phyloP scores from a whole-genome alignment of 371 early-diverging fungal genomes.

The Sporodiniella umbellata region DNA sequence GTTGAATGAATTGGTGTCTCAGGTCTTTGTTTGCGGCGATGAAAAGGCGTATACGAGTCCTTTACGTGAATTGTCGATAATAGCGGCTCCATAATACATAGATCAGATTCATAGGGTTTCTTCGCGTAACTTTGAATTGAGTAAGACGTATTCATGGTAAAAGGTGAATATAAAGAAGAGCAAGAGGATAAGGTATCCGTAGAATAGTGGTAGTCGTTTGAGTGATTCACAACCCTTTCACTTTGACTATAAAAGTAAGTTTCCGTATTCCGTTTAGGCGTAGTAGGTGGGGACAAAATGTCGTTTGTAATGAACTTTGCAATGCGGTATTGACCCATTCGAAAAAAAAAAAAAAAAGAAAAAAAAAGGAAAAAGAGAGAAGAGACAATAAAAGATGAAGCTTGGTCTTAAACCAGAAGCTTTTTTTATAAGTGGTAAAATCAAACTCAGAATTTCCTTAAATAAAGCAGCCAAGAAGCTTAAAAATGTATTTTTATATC shows the following conservation, averaged over 20 bases:
- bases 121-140: not conserved
- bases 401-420: not conserved
- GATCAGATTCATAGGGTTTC: not conserved
- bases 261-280: constrained; percentile 5
- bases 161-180: too few relatives aligned
- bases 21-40: constrained; percentile 5
- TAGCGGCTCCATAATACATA: not conserved
- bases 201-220: not conserved
- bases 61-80: not conserved
- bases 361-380: not conserved
- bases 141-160: not conserved
- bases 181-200: too few relatives aligned
- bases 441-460: constrained; percentile 1
- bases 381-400: not conserved
- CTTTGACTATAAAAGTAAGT: not conserved
- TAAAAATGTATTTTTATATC: not conserved
- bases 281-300: constrained; percentile 7
- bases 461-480: not conserved
- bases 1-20: constrained; percentile 2
- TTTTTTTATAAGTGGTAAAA: not conserved
- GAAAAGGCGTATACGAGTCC: not conserved
- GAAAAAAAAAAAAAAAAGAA: not conserved
- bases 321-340: not conserved
- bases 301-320: not conserved
- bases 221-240: not conserved